Percentiles rank a stretch among this genome's conserved stretches.
phyloP scores from a whole-genome alignment of 495 filamentous ascomycete genomes.

The Penicillium macrosclerotiorum region DNA sequence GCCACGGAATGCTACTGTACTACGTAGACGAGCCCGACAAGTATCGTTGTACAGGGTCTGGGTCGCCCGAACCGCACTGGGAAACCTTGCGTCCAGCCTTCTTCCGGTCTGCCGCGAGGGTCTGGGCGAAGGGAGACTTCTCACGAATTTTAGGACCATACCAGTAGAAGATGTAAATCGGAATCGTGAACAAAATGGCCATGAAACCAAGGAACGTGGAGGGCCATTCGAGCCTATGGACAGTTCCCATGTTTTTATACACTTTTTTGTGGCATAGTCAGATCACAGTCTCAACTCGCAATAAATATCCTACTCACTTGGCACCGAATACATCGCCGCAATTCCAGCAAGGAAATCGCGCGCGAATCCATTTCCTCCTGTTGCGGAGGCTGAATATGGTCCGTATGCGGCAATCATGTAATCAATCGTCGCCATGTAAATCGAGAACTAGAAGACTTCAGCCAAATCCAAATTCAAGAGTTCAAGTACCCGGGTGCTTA shows the following conservation, averaged over 20 bases:
- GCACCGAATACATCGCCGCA: conserved; percentile 47
- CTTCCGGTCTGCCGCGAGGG: conserved; percentile 26
- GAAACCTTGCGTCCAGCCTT: conserved; percentile 23
- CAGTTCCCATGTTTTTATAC: conserved; percentile 35
- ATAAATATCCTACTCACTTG: conserved; percentile 23
- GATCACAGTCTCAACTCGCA: neutral
- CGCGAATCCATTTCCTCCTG: conserved; percentile 64
- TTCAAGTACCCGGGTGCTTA: no score
- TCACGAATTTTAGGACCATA: conserved; percentile 44
- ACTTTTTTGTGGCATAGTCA: conserved; percentile 12
- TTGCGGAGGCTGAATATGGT: conserved; percentile 74
- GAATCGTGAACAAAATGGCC: conserved; percentile 45
- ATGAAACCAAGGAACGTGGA: conserved; percentile 41
- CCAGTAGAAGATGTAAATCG: conserved; percentile 51
- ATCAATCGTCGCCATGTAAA: conserved; percentile 81
- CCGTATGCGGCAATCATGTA: conserved; percentile 83
- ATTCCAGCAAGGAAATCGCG: conserved; percentile 49
- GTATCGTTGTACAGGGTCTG: conserved; percentile 30
- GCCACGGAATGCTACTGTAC: neutral
- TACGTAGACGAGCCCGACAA: conserved; percentile 5
- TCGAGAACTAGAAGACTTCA: conserved; percentile 53
- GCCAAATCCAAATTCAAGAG: no score
- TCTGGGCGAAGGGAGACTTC: conserved; percentile 44
- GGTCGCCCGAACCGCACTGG: conserved; percentile 29
- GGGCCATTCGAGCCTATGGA: conserved; percentile 36